Evolutionary conservation across 164 flowering plant genomes (phyloP), one percentile per base, ranked within the genome.

Genomic region (Tetracentron sinense): DNA sequence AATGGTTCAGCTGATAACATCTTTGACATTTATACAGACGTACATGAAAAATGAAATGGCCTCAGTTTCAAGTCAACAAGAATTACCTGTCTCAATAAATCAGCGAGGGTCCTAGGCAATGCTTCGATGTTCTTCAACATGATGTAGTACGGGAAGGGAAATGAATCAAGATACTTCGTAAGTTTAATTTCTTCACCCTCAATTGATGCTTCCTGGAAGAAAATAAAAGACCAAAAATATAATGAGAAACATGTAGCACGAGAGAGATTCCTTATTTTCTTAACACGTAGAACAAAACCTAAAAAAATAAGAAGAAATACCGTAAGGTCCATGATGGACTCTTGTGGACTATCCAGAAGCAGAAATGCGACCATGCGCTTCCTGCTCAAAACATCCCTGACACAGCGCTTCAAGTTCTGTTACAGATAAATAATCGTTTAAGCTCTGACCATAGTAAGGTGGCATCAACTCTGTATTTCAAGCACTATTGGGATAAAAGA

Each of bases 61-160:
- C 1, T 0, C 27, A 25, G 6, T 7, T 7, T 42, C 21, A 19
- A 27, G 30, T 14, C 3, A 62, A 42, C 52, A n/a, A 54, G 17
- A 59, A 16, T 72, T 81, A 87, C 96, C 83, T 93, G 98, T 83
- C 97, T 86, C 72, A 90, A 42, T 57, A 93, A 67, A 74, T 88
- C 92, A 12, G 87, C 88, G 1, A 89, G 86, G 5, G 97, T 89
- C 68, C 85, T 77, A 0, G 97, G 97, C 58, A 94, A 95, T 16
- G 86, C 89, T 66, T 91, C 95, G 19, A 89, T 85, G 65, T 87
- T 79, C 69, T 75, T 86, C 70, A 94, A 57, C n/a, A 89, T 72
- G 8, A 89, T 81, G 64, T 94, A 89, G 76, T 80, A 94, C 14
- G 99, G 99, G 75, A 94, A 91, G 2, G 96, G 97, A 62, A 94